Conservation (phyloP, 768 basidiomycete species). For the Favolaschia claudopus region DNA sequence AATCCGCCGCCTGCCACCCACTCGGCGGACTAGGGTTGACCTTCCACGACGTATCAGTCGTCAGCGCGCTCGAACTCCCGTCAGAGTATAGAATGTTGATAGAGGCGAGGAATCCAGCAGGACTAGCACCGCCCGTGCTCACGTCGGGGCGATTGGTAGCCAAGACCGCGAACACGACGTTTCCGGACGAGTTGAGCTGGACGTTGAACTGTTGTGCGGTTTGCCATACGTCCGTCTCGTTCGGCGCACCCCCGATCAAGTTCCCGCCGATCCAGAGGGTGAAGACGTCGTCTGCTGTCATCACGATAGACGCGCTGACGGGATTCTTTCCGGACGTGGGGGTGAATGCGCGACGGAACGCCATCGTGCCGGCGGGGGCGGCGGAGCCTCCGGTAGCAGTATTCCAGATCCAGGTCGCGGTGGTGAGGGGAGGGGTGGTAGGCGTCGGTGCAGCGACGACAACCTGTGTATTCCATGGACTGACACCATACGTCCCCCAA, state of each 20-base stretch:
- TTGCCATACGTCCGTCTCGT: slow-evolving; percentile 32
- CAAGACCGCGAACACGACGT: slow-evolving; percentile 29
- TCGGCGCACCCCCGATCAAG: slow-evolving; percentile 28
- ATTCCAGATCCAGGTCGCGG: slow-evolving; percentile 39
- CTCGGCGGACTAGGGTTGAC: slow-evolving; percentile 6
- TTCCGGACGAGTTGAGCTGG: background rate
- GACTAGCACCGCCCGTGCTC: slow-evolving; percentile 21
- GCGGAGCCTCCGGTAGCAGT: too few relatives aligned
- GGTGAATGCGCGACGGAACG: slow-evolving; percentile 37
- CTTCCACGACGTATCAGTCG: slow-evolving; percentile 34
- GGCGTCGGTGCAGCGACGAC: slow-evolving; percentile 25
- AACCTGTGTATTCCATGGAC: slow-evolving; percentile 36
- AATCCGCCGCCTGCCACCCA: slow-evolving; percentile 27
- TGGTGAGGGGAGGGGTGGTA: slow-evolving; percentile 20
- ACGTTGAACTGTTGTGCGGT: slow-evolving; percentile 29
- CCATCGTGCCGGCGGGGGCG: slow-evolving; percentile 24
- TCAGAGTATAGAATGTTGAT: slow-evolving; percentile 33
- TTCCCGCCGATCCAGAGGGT: slow-evolving; percentile 37
- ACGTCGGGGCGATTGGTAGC: slow-evolving; percentile 32
- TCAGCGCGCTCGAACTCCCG: slow-evolving; percentile 25
- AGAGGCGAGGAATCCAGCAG: slow-evolving; percentile 34
- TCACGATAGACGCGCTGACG: slow-evolving; percentile 27
- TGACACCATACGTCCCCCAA: slow-evolving; percentile 34
- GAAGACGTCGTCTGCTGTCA: slow-evolving; percentile 40
- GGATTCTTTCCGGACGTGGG: slow-evolving; percentile 30